Evolutionary conservation across 2,329 filamentous ascomycete species (phyloP).

Genomic region (Nemania serpens): DNA sequence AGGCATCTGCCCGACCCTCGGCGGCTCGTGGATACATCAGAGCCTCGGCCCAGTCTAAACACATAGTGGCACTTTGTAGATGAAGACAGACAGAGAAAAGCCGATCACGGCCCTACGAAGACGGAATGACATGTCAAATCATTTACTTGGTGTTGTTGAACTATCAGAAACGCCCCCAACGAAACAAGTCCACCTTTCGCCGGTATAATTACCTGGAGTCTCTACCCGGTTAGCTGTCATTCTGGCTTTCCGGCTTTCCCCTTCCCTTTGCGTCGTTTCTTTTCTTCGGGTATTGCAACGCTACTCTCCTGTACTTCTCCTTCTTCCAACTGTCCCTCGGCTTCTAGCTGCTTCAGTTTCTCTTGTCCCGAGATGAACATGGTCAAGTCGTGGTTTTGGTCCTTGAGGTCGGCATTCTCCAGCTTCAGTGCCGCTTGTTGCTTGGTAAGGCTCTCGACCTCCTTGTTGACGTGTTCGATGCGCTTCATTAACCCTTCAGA

Average conservation of each 20-base stretch:
- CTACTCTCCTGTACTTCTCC: constrained; percentile 79
- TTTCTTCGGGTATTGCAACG: constrained; percentile 65
- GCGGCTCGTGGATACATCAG: not conserved
- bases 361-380: constrained; percentile 88
- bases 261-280: constrained; percentile 52
- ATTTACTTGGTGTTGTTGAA: too few species aligned
- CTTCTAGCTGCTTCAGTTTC: constrained; percentile 74
- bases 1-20: not conserved
- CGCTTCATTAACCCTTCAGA: constrained; percentile 79
- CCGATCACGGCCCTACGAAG: not conserved
- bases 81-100: not conserved
- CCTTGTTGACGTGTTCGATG: constrained; percentile 74
- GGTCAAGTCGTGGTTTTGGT: constrained; percentile 83
- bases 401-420: constrained; percentile 75
- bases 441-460: constrained; percentile 61
- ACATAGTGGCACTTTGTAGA: too few species aligned
- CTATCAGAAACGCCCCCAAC: too few species aligned
- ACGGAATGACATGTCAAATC: not conserved
- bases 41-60: not conserved
- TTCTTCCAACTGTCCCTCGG: constrained; percentile 60
- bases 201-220: too few species aligned
- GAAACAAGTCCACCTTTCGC: too few species aligned
- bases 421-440: constrained; percentile 61
- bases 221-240: not conserved
- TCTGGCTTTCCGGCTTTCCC: constrained; percentile 48